A percentile compares a stretch with the other conserved stretches of the same genome.
Evolutionary conservation across 768 basidiomycete species (phyloP).

Genomic region (Sarcodon aspratus): DNA sequence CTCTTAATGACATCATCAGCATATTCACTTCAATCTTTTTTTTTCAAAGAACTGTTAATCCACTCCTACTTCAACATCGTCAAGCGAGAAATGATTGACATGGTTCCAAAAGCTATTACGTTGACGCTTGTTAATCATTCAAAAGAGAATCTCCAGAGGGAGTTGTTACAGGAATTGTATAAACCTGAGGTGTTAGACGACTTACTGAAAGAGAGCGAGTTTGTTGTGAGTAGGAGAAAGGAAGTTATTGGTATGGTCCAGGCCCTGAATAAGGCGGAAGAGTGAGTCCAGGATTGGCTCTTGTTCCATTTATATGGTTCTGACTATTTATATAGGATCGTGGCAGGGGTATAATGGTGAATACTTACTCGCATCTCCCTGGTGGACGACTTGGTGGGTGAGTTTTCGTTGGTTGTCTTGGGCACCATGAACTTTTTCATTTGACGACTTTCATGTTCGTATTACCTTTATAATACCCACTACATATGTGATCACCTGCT

Average conservation of each 20-base stretch:
- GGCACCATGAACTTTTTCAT: no score
- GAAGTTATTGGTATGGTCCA: slow-evolving; percentile 90
- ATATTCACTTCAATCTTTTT: slow-evolving; percentile 1
- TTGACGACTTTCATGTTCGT: no score
- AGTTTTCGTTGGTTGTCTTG: no score
- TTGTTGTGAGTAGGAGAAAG: slow-evolving; percentile 80
- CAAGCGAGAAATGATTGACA: slow-evolving; percentile 99
- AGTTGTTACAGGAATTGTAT: slow-evolving; percentile 92
- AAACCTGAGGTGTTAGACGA: slow-evolving; percentile 95
- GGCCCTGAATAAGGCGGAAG: slow-evolving; percentile 94
- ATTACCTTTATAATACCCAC: no score
- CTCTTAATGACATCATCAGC: neutral
- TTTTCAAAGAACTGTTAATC: slow-evolving; percentile 73
- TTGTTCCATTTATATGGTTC: slow-evolving; percentile 1
- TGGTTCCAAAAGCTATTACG: slow-evolving; percentile 95
- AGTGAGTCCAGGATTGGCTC: slow-evolving; percentile 39
- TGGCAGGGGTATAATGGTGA: slow-evolving; percentile 39
- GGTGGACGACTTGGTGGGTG: no score
- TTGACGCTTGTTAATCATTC: slow-evolving; percentile 85
- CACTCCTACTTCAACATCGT: slow-evolving; percentile 97
- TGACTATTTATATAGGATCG: slow-evolving; percentile 30
- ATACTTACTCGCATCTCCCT: no score
- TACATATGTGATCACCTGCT: no score
- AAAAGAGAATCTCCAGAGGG: slow-evolving; percentile 91
- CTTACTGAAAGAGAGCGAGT: slow-evolving; percentile 89